Evolutionary conservation across 495 filamentous ascomycete species (phyloP), one percentile per base, ranked within the genome.

Genomic region (Geopyxis carbonaria): DNA sequence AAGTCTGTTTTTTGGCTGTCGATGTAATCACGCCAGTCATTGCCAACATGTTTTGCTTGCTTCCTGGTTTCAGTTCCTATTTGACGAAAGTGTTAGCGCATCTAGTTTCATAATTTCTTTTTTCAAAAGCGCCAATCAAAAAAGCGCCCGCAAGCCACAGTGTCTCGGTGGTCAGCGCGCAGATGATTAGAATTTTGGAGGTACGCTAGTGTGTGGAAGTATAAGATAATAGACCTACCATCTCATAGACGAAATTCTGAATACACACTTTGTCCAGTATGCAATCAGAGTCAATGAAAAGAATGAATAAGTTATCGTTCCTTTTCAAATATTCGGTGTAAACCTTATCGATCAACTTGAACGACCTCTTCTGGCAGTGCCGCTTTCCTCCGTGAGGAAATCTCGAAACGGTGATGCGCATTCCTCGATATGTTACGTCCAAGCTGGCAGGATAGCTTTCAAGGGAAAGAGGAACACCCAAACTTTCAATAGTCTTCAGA

Each of bases 1-100:
- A 64, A 36, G 75, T 78, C 57, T 91, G 82, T 41, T 84, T 92
- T 46, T 75, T 70, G 0, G 89, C 93, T 0, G 89, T 97, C 1
- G 83, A 81, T 2, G 89, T 97, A 49, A 97, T 95, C 45, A 97
- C 80, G 7, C 89, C 89, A 2, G 89, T 95, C 89, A 95, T 95
- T 24, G 89, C 89, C 45, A 95, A 63, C 87, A 94, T 93, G 57
- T 85, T 85, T 45, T 77, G 72, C 53, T 80, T 75, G 62, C 84
- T 92, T 18, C 86, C 85, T 2, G 89, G 87, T 60, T 89, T 93
- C 19, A 97, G 65, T 57, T 97, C 87, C 58, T 61, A 35, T 38
- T 15, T 19, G 23, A 44, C 34, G 34, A 10, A 21, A n/a, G n/a
- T n/a, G n/a, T n/a, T n/a, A n/a, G n/a, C n/a, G n/a, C n/a, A n/a